phyloP scores from a whole-genome alignment of 495 filamentous ascomycete species.

The Cercophora scortea region DNA sequence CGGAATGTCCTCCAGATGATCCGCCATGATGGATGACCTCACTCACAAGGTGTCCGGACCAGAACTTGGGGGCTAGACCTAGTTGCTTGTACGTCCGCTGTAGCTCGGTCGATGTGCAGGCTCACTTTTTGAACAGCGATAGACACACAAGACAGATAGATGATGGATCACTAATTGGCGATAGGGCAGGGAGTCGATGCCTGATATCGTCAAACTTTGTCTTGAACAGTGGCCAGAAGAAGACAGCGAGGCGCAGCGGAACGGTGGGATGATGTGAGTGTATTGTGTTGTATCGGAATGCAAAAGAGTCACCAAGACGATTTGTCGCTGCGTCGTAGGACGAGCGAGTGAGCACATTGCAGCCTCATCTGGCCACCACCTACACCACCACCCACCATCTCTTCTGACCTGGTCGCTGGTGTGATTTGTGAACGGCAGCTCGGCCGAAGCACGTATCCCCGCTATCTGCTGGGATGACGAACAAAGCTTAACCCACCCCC shows the following conservation, averaged over 20 bases:
- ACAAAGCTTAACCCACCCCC: conserved; percentile 1
- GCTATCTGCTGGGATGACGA: neutral
- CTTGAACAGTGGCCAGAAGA: neutral
- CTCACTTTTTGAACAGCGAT: too few species aligned
- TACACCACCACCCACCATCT: neutral
- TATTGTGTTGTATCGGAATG: conserved; percentile 5
- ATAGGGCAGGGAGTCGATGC: neutral
- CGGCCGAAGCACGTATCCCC: neutral
- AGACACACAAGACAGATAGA: too few species aligned
- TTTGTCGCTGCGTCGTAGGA: neutral
- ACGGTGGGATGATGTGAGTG: conserved; percentile 5
- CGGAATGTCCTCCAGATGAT: conserved; percentile 25
- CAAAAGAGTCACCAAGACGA: conserved; percentile 2
- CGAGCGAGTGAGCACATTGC: neutral
- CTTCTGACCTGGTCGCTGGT: too few species aligned
- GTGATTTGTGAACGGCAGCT: neutral
- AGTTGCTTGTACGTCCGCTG: too few species aligned
- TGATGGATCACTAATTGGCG: too few species aligned
- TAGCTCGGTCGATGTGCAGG: too few species aligned
- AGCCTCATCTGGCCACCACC: neutral
- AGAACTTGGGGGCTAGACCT: too few species aligned
- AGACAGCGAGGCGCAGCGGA: neutral
- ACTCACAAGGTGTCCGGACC: too few species aligned
- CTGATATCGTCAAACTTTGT: neutral
- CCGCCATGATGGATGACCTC: conserved; percentile 7